Percentiles rank a stretch among this genome's conserved stretches.
Conservation (phyloP, 2,329 filamentous ascomycete species). For the Polychaeton citri region DNA sequence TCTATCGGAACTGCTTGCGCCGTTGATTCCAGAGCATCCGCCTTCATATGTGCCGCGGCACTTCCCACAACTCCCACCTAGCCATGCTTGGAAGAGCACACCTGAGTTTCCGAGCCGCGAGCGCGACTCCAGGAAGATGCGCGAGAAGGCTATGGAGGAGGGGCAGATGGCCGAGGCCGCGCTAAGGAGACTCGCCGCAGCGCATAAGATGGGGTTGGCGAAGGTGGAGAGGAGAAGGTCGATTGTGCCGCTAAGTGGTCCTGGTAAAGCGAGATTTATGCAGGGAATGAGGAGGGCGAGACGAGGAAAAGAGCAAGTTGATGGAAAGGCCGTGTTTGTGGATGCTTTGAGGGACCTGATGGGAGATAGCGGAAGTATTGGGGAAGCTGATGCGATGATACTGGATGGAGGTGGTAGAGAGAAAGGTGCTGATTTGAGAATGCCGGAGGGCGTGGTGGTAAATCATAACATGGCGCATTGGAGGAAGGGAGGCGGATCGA, state of each 20-base stretch:
- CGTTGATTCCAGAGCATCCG: constrained; percentile 35
- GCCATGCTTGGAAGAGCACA: constrained; percentile 50
- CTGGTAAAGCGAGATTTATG: constrained; percentile 12
- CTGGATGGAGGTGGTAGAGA: constrained; percentile 1
- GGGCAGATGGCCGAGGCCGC: constrained; percentile 53
- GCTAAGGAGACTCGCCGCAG: constrained; percentile 43
- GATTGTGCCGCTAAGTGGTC: constrained; percentile 10
- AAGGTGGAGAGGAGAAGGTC: constrained; percentile 28
- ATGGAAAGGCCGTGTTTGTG: constrained; percentile 38
- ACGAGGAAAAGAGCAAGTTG: constrained; percentile 7
- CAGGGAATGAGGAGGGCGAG: constrained; percentile 19
- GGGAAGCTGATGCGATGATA: constrained; percentile 7
- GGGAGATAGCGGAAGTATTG: constrained; percentile 15
- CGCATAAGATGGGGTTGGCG: constrained; percentile 35
- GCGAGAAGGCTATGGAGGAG: constrained; percentile 52
- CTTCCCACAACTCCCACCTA: constrained; percentile 49
- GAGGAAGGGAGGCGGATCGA: constrained; percentile 28
- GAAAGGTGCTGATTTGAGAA: constrained; percentile 16
- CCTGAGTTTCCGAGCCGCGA: constrained; percentile 40
- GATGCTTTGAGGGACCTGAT: constrained; percentile 24
- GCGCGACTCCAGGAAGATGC: constrained; percentile 40
- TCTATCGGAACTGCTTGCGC: constrained; percentile 37
- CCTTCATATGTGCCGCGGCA: constrained; percentile 44
- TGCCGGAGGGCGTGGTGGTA: constrained; percentile 33
- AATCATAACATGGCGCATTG: constrained; percentile 49